Evolutionary conservation across 768 basidiomycete species (phyloP).

Genomic region (Russula sp.): DNA sequence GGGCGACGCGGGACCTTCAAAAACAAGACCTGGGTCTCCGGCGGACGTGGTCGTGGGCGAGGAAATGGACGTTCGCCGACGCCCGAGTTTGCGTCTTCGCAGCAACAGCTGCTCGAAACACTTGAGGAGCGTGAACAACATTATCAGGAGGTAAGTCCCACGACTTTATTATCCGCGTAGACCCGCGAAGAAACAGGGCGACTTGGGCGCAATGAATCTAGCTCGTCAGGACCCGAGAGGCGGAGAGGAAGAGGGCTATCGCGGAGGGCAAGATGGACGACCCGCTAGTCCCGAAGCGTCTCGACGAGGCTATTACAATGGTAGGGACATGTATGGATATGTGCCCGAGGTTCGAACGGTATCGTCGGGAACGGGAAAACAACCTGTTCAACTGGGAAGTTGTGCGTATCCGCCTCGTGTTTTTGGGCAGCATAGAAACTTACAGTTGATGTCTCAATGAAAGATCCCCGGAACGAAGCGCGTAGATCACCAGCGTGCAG

Average conservation of each 20-base stretch:
- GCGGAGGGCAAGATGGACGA: slow-evolving; percentile 86
- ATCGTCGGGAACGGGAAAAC: slow-evolving; percentile 85
- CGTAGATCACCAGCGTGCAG: slow-evolving; percentile 82
- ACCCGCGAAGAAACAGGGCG: not conserved
- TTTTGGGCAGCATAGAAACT: slow-evolving; percentile 6
- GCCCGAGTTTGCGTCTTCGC: slow-evolving; percentile 22
- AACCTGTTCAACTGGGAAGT: slow-evolving; percentile 84
- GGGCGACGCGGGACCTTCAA: slow-evolving; percentile 27
- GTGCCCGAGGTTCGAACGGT: slow-evolving; percentile 93
- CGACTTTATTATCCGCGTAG: not conserved
- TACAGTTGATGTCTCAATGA: slow-evolving; percentile 38
- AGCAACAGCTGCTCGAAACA: slow-evolving; percentile 46
- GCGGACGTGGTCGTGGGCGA: slow-evolving; percentile 41
- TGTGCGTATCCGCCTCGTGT: slow-evolving; percentile 46
- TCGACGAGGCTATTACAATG: slow-evolving; percentile 88
- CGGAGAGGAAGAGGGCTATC: slow-evolving; percentile 70
- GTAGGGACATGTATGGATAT: slow-evolving; percentile 90
- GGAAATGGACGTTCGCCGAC: slow-evolving; percentile 42
- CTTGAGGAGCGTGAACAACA: slow-evolving; percentile 64
- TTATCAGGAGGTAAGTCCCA: slow-evolving; percentile 61
- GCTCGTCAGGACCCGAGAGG: slow-evolving; percentile 73
- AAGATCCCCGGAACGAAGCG: slow-evolving; percentile 74
- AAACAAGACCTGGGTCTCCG: slow-evolving; percentile 27
- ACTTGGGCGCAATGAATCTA: slow-evolving; percentile 1
- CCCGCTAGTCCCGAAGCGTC: slow-evolving; percentile 69